Evolutionary conservation across 2,329 filamentous ascomycete species (phyloP).

Genomic region (Verticillium zaregamsianum): DNA sequence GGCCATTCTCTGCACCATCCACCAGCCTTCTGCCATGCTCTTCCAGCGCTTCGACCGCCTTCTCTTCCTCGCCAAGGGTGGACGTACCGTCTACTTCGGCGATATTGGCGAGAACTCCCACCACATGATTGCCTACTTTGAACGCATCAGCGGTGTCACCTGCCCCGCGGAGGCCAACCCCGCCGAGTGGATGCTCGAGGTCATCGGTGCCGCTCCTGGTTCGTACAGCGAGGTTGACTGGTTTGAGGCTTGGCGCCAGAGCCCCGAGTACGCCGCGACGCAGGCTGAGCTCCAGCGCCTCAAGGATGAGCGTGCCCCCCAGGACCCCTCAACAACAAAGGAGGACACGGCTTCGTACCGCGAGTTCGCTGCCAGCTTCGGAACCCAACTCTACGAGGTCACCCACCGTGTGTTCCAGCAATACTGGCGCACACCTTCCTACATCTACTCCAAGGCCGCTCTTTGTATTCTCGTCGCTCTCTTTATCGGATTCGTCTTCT

Average conservation of each 20-base stretch:
- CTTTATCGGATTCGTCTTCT: conserved; percentile 82
- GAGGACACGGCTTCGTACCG: conserved; percentile 48
- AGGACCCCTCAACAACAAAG: conserved; percentile 17
- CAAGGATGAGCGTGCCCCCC: conserved; percentile 40
- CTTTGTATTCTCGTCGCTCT: conserved; percentile 63
- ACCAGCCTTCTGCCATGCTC: conserved; percentile 93
- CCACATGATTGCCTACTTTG: conserved; percentile 70
- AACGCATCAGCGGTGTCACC: conserved; percentile 60
- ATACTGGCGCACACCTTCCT: conserved; percentile 85
- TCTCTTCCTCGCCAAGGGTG: conserved; percentile 72
- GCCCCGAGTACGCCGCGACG: conserved; percentile 51
- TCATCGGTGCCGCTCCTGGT: conserved; percentile 60
- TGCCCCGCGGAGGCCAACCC: conserved; percentile 71
- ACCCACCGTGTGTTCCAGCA: conserved; percentile 77
- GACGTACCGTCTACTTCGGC: conserved; percentile 77
- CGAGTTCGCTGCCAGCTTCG: conserved; percentile 78
- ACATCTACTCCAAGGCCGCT: conserved; percentile 78
- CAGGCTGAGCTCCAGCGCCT: conserved; percentile 55
- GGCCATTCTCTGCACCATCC: conserved; percentile 94
- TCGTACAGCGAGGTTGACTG: conserved; percentile 61
- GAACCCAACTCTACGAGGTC: conserved; percentile 62
- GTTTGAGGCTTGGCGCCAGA: conserved; percentile 58
- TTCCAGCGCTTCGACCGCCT: conserved; percentile 88
- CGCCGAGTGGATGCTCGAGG: conserved; percentile 73
- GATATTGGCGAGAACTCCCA: conserved; percentile 69